phyloP scores from a whole-genome alignment of 164 flowering plant genomes.

The Amborella trichopoda region DNA sequence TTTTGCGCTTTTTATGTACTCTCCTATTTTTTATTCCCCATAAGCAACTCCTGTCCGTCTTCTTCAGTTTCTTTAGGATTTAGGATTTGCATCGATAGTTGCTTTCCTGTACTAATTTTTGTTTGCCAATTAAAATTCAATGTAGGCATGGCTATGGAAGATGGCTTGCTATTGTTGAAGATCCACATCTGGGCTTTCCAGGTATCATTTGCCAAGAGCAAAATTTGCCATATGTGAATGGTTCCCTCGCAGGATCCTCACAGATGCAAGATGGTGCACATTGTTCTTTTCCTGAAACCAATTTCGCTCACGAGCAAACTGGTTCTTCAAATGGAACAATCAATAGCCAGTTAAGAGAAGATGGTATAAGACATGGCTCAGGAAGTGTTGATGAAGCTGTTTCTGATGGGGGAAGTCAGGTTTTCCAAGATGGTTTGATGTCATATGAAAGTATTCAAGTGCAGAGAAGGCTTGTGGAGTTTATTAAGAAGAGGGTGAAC shows the following conservation, averaged over 20 bases:
- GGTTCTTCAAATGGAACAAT: constrained; percentile 11
- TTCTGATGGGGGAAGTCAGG: constrained; percentile 29
- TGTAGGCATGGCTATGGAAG: constrained; percentile 96
- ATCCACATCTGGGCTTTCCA: constrained; percentile 65
- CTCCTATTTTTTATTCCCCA: too few species aligned
- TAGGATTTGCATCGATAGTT: too few species aligned
- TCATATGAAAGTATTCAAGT: constrained; percentile 45
- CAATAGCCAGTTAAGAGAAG: constrained; percentile 18
- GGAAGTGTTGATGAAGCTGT: constrained; percentile 21
- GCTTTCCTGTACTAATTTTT: background rate
- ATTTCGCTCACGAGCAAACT: background rate
- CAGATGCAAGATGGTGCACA: constrained; percentile 32
- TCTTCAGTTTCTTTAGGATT: background rate
- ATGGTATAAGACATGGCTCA: constrained; percentile 25
- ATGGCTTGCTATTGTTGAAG: constrained; percentile 98
- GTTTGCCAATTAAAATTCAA: background rate
- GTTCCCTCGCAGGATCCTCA: constrained; percentile 33
- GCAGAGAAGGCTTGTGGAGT: constrained; percentile 91
- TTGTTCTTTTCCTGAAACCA: constrained; percentile 7
- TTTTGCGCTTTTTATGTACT: too few species aligned
- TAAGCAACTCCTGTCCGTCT: too few species aligned
- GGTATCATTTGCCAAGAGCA: constrained; percentile 76
- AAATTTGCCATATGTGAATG: constrained; percentile 54
- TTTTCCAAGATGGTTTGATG: constrained; percentile 39
- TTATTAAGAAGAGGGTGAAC: constrained; percentile 79